Evolutionary conservation across 768 basidiomycete species (phyloP), one percentile per base, ranked within the genome.

Genomic region (Collybia sp.): DNA sequence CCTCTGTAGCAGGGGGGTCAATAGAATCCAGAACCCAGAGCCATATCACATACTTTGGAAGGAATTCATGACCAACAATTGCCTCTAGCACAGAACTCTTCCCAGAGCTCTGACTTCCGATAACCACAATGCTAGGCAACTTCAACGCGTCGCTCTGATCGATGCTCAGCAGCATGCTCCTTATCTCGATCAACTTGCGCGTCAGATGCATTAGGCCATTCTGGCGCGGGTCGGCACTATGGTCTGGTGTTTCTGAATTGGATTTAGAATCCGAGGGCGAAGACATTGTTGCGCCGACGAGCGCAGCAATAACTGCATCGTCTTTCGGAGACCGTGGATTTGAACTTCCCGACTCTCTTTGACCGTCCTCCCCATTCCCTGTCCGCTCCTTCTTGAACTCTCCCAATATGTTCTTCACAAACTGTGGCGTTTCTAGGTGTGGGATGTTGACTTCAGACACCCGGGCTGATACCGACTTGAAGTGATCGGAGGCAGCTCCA

Each of bases 31-130:
- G 45, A 41, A 52, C 39, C 32, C 17, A 8, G 20, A 32, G 33
- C 9, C 11, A 41, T 33, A 16, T 18, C 2, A 75, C 92, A 53
- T 59, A 97, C 95, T 99, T 99, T 17, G 96, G 96, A 31, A 99
- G 70, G 62, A 99, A 99, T 64, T 98, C 93, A 48, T 96, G 92
- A 0, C 96, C 96, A 20, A 99, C 96, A 49, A 99, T 89, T 5
- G 96, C 87, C 65, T 99, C 96, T 49, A 99, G 68, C 0, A 99
- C 96, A 19, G 92, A 94, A 56, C 93, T 97, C 73, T 99, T 99
- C 10, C 96, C 96, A 2, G 92, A 94, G 64, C 93, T 96, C 70
- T 99, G 96, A 63, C 92, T 95, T 10, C 96, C 96, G 51, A 99
- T 89, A 40, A 98, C 96, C 36, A 98, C 96, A 50, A 99, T 98